Evolutionary conservation across 345 rosid species (phyloP).

Genomic region (Turnera subulata): DNA sequence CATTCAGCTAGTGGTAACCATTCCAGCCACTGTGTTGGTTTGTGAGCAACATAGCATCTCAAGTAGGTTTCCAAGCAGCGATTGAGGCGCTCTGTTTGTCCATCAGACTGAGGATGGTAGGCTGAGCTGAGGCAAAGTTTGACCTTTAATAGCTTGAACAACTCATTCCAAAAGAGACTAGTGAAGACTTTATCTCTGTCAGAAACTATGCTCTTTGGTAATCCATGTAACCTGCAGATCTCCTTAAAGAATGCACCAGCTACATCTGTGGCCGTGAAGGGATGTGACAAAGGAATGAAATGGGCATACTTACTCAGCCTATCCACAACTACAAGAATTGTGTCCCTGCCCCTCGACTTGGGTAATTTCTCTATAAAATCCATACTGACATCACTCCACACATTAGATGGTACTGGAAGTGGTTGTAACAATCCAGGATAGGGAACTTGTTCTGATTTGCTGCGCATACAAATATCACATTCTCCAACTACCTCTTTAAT

Average conservation of each 20-base stretch:
- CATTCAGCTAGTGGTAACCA: not conserved
- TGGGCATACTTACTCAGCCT: not conserved
- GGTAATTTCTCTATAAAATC: too few species aligned
- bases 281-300: not conserved
- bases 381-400: too few species aligned
- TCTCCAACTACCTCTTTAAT: too few species aligned
- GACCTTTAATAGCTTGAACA: not conserved
- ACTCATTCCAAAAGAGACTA: not conserved
- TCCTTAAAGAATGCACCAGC: too few species aligned
- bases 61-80: not conserved
- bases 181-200: too few species aligned
- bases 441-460: too few species aligned
- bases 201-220: too few species aligned
- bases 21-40: rapidly evolving
- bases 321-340: not conserved
- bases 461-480: too few species aligned
- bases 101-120: not conserved
- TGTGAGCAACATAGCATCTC: not conserved
- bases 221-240: too few species aligned
- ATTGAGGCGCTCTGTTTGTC: not conserved
- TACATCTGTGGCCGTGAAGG: not conserved
- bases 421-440: too few species aligned
- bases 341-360: too few species aligned
- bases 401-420: too few species aligned
- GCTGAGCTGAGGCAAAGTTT: not conserved